phyloP scores from a whole-genome alignment of 768 basidiomycete species.

The Glaciozyma martinii region DNA sequence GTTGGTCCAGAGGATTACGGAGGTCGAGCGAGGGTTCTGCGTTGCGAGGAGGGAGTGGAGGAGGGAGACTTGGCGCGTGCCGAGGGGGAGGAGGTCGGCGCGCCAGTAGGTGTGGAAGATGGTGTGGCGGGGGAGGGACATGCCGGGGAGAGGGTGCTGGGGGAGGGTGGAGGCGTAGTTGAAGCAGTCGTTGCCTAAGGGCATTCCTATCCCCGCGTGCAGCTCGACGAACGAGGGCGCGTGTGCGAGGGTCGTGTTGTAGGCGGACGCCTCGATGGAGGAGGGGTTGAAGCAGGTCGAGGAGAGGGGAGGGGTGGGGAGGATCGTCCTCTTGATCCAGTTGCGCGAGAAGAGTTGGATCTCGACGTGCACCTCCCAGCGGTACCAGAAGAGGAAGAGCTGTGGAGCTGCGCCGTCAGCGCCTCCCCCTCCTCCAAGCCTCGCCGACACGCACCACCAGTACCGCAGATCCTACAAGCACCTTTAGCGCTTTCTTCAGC shows the following conservation, averaged over 20 bases:
- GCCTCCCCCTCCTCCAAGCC: too few species aligned
- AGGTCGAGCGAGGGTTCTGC: slow-evolving; percentile 57
- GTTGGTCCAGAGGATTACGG: slow-evolving; percentile 85
- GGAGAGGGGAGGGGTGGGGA: slow-evolving; percentile 53
- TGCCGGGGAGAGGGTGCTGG: slow-evolving; percentile 30
- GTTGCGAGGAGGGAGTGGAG: slow-evolving; percentile 91
- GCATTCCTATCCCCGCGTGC: slow-evolving; percentile 69
- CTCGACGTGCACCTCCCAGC: slow-evolving; percentile 71
- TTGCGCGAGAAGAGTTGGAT: slow-evolving; percentile 63
- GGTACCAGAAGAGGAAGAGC: slow-evolving; percentile 43
- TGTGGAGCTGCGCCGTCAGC: not conserved
- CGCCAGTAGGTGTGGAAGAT: slow-evolving; percentile 93
- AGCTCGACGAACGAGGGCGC: slow-evolving; percentile 60
- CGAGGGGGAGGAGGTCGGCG: slow-evolving; percentile 72
- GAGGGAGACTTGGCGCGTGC: slow-evolving; percentile 75
- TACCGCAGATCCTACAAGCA: too few species aligned
- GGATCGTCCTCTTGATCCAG: slow-evolving; percentile 69
- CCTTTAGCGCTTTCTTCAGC: too few species aligned
- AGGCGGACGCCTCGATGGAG: slow-evolving; percentile 50
- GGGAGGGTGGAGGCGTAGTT: slow-evolving; percentile 80
- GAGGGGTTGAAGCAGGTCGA: slow-evolving; percentile 62
- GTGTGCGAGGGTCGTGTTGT: slow-evolving; percentile 54
- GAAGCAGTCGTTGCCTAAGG: slow-evolving; percentile 80
- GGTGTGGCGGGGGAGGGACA: slow-evolving; percentile 38
- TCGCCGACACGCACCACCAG: too few species aligned